These are phyloP conservation scores for Apiospora marii DNA, from an alignment of 2,329 filamentous ascomycete species.

Conservation along the genomic window DNA sequence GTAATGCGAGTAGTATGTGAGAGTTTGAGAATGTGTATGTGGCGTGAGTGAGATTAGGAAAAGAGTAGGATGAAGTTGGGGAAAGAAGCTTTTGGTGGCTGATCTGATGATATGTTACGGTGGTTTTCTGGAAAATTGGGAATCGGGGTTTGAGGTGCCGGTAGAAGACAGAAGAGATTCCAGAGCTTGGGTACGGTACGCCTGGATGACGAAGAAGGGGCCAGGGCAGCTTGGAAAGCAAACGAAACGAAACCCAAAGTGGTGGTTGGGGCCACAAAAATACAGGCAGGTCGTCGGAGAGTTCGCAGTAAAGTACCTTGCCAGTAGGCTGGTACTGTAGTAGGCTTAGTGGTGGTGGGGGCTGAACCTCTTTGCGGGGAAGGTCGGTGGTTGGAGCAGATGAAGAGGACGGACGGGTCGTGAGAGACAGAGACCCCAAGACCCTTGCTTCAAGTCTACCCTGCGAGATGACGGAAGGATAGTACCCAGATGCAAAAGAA, in stretches of 20 bases:
- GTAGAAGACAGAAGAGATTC: not conserved
- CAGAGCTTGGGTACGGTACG: not conserved
- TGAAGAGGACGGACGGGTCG: not conserved
- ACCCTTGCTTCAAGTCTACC: not conserved
- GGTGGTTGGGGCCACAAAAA: conserved; percentile 16
- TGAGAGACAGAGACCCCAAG: not conserved
- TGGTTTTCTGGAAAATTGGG: conserved; percentile 9
- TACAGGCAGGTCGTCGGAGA: conserved; percentile 12
- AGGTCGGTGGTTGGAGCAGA: not conserved
- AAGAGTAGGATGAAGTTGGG: not conserved
- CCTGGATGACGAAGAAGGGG: conserved; percentile 11
- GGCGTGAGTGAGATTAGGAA: not conserved
- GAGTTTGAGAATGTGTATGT: not conserved
- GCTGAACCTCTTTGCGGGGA: conserved; percentile 1
- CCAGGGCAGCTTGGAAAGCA: conserved; percentile 8
- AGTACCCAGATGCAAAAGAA: not conserved
- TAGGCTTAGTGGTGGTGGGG: not conserved
- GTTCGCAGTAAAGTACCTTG: not conserved
- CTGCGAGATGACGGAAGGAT: not conserved
- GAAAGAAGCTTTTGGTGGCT: conserved; percentile 15
- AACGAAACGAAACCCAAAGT: conserved; percentile 18
- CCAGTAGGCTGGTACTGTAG: not conserved
- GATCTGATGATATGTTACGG: not conserved
- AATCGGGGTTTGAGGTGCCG: conserved; percentile 12
- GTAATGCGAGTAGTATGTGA: not conserved